These are phyloP conservation scores for Hypoxylon rickii DNA, from an alignment of 495 filamentous ascomycete species.

Conservation along the genomic window DNA sequence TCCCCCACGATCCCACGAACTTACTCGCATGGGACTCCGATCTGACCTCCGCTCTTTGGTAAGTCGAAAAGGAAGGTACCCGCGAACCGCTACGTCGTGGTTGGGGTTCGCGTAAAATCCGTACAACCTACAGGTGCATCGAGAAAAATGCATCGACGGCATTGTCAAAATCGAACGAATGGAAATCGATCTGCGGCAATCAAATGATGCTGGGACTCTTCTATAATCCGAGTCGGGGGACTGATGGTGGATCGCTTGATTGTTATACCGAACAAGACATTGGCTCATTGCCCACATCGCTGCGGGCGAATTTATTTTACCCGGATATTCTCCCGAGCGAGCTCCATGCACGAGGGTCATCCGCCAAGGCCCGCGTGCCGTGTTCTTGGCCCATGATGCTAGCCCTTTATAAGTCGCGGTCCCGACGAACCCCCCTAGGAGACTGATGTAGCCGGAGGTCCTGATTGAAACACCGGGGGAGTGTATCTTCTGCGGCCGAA, in stretches of 20 bases:
- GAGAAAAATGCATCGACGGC: conserved; percentile 24
- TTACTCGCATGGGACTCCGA: conserved; percentile 10
- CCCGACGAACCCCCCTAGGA: conserved; percentile 11
- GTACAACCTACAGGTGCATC: conserved; percentile 21
- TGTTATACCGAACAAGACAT: conserved; percentile 24
- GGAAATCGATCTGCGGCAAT: conserved; percentile 25
- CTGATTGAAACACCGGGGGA: conserved; percentile 16
- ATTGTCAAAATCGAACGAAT: conserved; percentile 9
- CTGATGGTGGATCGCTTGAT: conserved; percentile 28
- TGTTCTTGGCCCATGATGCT: conserved; percentile 11
- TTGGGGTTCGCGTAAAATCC: conserved; percentile 27
- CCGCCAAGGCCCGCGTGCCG: conserved; percentile 30
- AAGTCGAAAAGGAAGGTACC: conserved; percentile 9
- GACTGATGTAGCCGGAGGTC: conserved; percentile 11
- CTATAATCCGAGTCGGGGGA: conserved; percentile 10
- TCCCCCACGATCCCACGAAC: conserved; percentile 24
- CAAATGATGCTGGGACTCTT: conserved; percentile 10
- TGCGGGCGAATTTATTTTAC: conserved; percentile 34
- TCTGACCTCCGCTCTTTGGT: conserved; percentile 21
- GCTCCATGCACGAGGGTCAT: conserved; percentile 25
- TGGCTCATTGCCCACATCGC: conserved; percentile 24
- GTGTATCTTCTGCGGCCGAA: conserved; percentile 20
- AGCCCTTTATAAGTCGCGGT: conserved; percentile 25
- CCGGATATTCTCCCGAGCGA: conserved; percentile 35
- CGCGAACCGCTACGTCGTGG: conserved; percentile 3